Conservation (phyloP, 495 filamentous ascomycete species). For the Lophium mytilinum region DNA sequence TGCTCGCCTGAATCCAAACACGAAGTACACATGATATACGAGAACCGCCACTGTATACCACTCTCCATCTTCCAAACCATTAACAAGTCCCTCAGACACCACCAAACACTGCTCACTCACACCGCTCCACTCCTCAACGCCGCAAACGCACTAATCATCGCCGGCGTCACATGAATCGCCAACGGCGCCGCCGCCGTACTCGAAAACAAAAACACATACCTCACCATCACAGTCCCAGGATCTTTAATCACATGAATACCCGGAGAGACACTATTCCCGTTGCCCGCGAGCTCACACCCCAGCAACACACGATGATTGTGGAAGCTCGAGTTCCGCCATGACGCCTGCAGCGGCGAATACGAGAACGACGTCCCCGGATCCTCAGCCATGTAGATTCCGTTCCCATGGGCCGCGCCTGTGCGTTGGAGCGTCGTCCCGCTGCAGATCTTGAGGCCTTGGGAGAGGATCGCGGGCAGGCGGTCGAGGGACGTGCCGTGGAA, state of each 20-base stretch:
- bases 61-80: no score
- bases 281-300: conserved; percentile 29
- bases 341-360: conserved; percentile 10
- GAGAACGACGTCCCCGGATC: conserved; percentile 26
- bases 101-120: neutral
- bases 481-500: conserved; percentile 34
- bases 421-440: conserved; percentile 25
- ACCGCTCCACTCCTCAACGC: conserved; percentile 16
- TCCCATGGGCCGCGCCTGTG: conserved; percentile 28
- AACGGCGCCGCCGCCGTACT: conserved; percentile 9
- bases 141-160: conserved; percentile 28
- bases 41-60: no score
- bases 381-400: conserved; percentile 31
- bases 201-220: conserved; percentile 31
- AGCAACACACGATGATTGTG: conserved; percentile 24
- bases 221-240: conserved; percentile 23
- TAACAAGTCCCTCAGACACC: no score
- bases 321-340: conserved; percentile 23
- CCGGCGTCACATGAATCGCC: conserved; percentile 18
- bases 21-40: no score
- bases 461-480: conserved; percentile 28
- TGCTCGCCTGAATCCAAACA: no score
- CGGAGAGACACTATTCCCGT: conserved; percentile 1
- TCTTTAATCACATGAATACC: conserved; percentile 28
- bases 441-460: conserved; percentile 25